Evolutionary conservation across 805 yeast genomes (phyloP), one percentile per base, ranked within the genome.

Genomic region (Hanseniaspora valbyensis): DNA sequence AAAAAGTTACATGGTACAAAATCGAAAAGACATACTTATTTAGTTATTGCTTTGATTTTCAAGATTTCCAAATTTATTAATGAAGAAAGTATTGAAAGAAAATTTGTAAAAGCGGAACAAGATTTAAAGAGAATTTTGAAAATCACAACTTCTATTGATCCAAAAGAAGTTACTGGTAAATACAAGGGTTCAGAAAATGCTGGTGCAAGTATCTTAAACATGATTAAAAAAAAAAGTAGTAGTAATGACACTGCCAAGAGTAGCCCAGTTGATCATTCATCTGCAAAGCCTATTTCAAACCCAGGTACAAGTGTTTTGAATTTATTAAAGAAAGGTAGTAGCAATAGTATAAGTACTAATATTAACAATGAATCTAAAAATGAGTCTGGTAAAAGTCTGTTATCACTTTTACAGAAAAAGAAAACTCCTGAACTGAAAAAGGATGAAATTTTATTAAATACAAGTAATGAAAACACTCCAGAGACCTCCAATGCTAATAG

Each of bases 231-330:
- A 14, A 38, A 38, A 8, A 44, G 22, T 29, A 38, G 32, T 21
- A 26, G 29, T 4, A 29, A 33, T 25, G 12, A 8, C 13, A 16
- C 8, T 4, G n/a, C n/a, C n/a, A 33, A 42, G 22, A 8, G 68
- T 77, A 61, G 59, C 74, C 19, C 72, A 77, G 54, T 80, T 80
- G 10, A 63, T 78, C 53, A 14, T 4, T 24, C 30, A 24, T 39
- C 42, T 25, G 21, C 30, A 32, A 32, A n/a, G 5, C 16, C 16
- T 32, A 6, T 18, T 34, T 16, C 39, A 10, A 34, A 34, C n/a
- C 16, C 41, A 3, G 51, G 44, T 14, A 40, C 44, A n/a, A 40
- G 24, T 39, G 28, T 48, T 16, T 40, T 48, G 28, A 39, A 21
- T 13, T 24, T 48, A 29, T 19, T 48, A 7, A 24, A 48, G 21